Evolutionary conservation across 208 protist species (phyloP), one percentile per base, ranked within the genome.

Genomic region (Crithidia bombi): DNA sequence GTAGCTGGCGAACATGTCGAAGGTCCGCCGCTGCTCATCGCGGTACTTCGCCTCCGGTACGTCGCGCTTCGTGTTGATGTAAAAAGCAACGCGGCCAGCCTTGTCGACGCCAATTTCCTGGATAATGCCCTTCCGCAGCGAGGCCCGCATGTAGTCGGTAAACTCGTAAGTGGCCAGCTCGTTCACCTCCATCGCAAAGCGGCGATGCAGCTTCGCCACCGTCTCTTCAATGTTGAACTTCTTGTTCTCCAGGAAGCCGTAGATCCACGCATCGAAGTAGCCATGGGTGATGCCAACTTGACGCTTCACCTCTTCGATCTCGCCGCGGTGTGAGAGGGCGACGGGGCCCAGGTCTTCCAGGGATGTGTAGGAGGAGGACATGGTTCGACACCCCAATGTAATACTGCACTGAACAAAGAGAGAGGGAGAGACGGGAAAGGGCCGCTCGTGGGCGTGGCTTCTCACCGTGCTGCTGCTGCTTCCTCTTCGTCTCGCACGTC

Each of bases 241-340:
- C 51, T 93, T 93, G 63, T 93, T 93, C 59, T 91, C 85, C 10
- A 93, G 67, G 43, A 93, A 93, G 11, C 83, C 78, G 59, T 93
- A 93, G 0, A 93, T 75, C 85, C 88, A 93, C 49, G 77, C 76
- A 23, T 91, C 85, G 44, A 85, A 85, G 56, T 87, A 78, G 63
- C 73, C 72, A 62, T 86, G 77, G 1, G 39, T 54, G 52, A 91
- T 85, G 52, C 73, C 69, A 1, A 91, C n/a, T 21, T 69, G 76
- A 14, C 50, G 30, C 69, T 89, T 88, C 68, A 89, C 80, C 70
- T 85, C 80, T 5, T 91, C 86, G 10, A 91, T 36, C 63, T 88
- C 72, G 14, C 65, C 63, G n/a, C 70, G 82, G 73, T 89, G 81
- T 1, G 82, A 74, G 2, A 85, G 64, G 15, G 82, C 87, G 15